Evolutionary conservation across 805 yeast genomes (phyloP).

Genomic region (Wickerhamomyces mucosus): DNA sequence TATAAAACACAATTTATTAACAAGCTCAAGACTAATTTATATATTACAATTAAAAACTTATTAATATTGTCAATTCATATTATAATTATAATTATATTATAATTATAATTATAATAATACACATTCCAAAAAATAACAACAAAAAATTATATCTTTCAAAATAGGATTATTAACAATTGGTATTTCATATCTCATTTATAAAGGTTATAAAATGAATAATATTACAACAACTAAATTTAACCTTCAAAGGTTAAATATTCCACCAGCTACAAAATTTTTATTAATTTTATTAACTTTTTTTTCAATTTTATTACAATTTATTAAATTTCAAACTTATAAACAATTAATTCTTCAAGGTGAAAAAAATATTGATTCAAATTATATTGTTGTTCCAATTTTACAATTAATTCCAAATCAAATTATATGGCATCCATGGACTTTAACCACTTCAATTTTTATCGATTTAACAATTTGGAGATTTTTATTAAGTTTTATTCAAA

Average conservation of each 20-base stretch:
- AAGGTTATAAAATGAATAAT: too few relatives aligned
- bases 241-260: constrained; percentile 22
- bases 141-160: too few relatives aligned
- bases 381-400: constrained; percentile 42
- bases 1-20: too few relatives aligned
- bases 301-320: constrained; percentile 31
- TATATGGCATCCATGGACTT: constrained; percentile 53
- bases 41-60: too few relatives aligned
- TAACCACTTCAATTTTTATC: constrained; percentile 53
- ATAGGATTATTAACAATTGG: too few relatives aligned
- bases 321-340: constrained; percentile 31
- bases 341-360: constrained; percentile 11
- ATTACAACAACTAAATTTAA: constrained; percentile 14
- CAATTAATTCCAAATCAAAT: constrained; percentile 57
- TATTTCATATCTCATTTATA: too few relatives aligned
- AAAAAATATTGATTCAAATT: constrained; percentile 24
- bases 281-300: constrained; percentile 29
- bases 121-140: too few relatives aligned
- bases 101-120: too few relatives aligned
- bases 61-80: too few relatives aligned
- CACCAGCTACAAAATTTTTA: constrained; percentile 39
- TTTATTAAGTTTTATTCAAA: constrained; percentile 35
- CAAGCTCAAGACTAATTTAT: too few relatives aligned
- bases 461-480: constrained; percentile 43
- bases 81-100: too few relatives aligned